Base-by-base conservation (phyloP, 2,329 filamentous ascomycete species). In the Penicillium polonicum region DNA sequence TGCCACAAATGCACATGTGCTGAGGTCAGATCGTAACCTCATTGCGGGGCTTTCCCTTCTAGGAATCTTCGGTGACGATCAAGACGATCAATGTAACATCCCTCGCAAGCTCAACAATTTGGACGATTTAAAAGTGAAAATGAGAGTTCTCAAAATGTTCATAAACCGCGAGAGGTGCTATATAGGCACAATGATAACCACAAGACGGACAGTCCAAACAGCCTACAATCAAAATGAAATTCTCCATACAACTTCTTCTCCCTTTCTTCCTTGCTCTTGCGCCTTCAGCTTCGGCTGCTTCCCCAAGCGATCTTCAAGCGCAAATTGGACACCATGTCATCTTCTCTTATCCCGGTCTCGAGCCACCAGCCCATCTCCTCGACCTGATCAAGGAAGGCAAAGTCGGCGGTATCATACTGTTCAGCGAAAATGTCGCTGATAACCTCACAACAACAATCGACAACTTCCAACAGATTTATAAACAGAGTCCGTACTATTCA, bases 401-500 rank as follows among this genome's bases (percentile, higher is more conserved):
- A 55, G 70, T 73, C 29, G 70, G 70, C n/a, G 70, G 71, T 8
- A 58, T 73, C 25, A 67, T 71, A 27, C 59, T 73, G 42, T 72
- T 72, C 55, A 65, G 68, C 5, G 62, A 67, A 25, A 73, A 73
- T 52, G 63, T 72, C 55, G 42, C 62, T 27, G 60, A 57, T 38
- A 65, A 70, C 38, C 57, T 71, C n/a, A 48, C 62, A 25, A 51
- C 54, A 10, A 51, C 55, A 8, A 63, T 72, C 27, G 31, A 56
- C 13, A 49, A 52, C 27, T 61, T 70, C 39, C 70, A 73, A 52
- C 44, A 57, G 21, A 52, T 65, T 6, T 72, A 69, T 27, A 58
- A 58, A 8, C 42, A 64, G 9, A 65, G 64, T 29, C 50, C 58
- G 0, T 59, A 56, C 5, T 66, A 70, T 41, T 19, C 50, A 6